Evolutionary conservation across 495 filamentous ascomycete species (phyloP), one percentile per base, ranked within the genome.

Genomic region (Apiosordaria backusii): DNA sequence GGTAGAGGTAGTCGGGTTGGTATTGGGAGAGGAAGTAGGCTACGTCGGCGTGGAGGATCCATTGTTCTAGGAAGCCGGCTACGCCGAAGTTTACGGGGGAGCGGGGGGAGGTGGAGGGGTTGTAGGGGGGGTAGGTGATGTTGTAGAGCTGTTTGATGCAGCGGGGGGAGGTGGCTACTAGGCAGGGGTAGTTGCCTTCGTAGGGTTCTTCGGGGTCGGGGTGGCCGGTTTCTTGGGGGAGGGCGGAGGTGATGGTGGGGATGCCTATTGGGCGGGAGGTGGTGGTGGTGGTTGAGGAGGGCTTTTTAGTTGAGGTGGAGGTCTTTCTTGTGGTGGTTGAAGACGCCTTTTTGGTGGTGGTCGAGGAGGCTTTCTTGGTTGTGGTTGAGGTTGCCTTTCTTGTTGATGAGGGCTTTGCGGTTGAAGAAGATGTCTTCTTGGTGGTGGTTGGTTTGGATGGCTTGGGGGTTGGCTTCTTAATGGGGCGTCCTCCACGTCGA

Each of bases 61-160:
- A 88, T 69, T 92, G 83, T 52, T 89, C 85, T 1, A 91, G 75
- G 68, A 86, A 95, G 1, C 90, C 89, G 40, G 84, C 88, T 54
- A 95, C 83, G 10, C 88, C 90, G 18, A 92, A 75, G 0, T 77
- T 71, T 4, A 74, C 71, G 4, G 74, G 72, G 9, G 71, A 73
- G 5, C 57, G n/a, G 55, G 70, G 26, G 19, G 26, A 24, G n/a
- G 65, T 15, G 18, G 69, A n/a, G 1, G 72, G 67, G 22, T 68
- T 67, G 62, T 78, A 26, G 0, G 72, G 68, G 19, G 69, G 65
- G 62, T 79, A 79, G 23, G 69, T 75, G 58, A 81, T 72, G 66
- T 80, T 80, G 69, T 81, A 81, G 13, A 81, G 74, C 50, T 72
- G 64, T 9, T 71, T 71, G 26, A 81, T 75, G 66, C 79, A 81